phyloP scores from a whole-genome alignment of 2,329 filamentous ascomycete genomes.

The Penicillium brevicompactum region DNA sequence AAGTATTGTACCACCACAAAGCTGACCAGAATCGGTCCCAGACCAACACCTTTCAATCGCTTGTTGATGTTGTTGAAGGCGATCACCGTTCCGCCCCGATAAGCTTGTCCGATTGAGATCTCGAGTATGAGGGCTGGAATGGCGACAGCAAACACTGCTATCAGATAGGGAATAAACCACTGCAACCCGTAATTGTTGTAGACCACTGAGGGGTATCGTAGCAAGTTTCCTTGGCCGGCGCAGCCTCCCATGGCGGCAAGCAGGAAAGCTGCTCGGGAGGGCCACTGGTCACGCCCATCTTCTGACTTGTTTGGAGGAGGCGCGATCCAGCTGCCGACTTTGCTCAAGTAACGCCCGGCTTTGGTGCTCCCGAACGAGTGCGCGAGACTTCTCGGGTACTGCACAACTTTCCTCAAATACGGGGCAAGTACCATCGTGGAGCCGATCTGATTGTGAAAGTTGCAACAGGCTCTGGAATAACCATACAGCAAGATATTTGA shows the following conservation, averaged over 20 bases:
- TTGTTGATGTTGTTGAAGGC: slow-evolving; percentile 58
- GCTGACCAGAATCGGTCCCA: slow-evolving; percentile 56
- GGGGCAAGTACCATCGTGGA: slow-evolving; percentile 3
- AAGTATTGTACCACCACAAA: slow-evolving; percentile 62
- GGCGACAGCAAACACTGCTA: slow-evolving; percentile 58
- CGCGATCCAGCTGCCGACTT: slow-evolving; percentile 33
- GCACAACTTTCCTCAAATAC: background rate
- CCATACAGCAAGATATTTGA: background rate
- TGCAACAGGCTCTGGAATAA: background rate
- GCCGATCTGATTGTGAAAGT: background rate
- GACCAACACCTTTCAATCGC: slow-evolving; percentile 56
- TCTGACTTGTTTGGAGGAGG: slow-evolving; percentile 37
- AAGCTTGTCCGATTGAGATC: slow-evolving; percentile 56
- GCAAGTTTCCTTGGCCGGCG: slow-evolving; percentile 60
- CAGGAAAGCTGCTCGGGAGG: slow-evolving; percentile 57
- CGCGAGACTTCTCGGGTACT: background rate
- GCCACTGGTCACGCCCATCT: slow-evolving; percentile 57
- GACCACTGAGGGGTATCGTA: slow-evolving; percentile 60
- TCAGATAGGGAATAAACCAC: slow-evolving; percentile 62
- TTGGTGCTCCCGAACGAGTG: background rate
- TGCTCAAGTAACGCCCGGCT: slow-evolving; percentile 14
- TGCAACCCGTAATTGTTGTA: slow-evolving; percentile 64
- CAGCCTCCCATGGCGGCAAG: slow-evolving; percentile 62
- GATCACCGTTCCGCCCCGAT: slow-evolving; percentile 58
- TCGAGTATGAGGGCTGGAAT: slow-evolving; percentile 60